These are phyloP conservation scores for Ustulina deusta DNA, from an alignment of 2,329 filamentous ascomycete species.

Conservation along the genomic window DNA sequence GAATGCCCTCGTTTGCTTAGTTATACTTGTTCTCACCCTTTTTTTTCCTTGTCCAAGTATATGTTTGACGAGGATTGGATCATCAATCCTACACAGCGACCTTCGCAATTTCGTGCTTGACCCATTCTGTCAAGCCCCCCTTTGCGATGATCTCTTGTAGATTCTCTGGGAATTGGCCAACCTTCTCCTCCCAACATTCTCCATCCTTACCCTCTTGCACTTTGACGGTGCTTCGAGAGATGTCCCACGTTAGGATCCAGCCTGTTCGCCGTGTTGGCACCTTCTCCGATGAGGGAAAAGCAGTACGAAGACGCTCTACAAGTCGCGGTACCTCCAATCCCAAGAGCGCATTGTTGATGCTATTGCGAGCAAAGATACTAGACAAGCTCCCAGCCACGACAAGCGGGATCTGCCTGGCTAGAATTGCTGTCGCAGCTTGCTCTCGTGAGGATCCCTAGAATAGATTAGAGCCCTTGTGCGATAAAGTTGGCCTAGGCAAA, in stretches of 20 bases:
- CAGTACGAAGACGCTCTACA: constrained; percentile 72
- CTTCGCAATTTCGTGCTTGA: no score
- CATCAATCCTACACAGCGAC: no score
- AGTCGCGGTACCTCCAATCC: constrained; percentile 76
- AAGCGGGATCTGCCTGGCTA: constrained; percentile 83
- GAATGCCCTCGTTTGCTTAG: no score
- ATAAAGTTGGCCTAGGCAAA: no score
- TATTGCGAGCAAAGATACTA: constrained; percentile 84
- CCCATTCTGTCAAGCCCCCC: no score
- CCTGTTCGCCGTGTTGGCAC: constrained; percentile 48
- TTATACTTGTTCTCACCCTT: no score
- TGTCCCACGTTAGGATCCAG: constrained; percentile 87
- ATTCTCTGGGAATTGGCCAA: constrained; percentile 85
- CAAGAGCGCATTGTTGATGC: constrained; percentile 83
- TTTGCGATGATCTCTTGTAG: constrained; percentile 77
- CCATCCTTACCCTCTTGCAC: constrained; percentile 60
- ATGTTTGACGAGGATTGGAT: no score
- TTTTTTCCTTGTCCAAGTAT: no score
- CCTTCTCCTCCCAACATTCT: constrained; percentile 79
- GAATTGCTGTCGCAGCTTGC: constrained; percentile 87
- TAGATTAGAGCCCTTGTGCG: no score
- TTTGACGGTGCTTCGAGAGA: constrained; percentile 66
- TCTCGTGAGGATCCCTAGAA: constrained; percentile 76
- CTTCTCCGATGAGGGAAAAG: constrained; percentile 53
- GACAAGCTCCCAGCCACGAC: constrained; percentile 85